Evolutionary conservation across 805 yeast genomes (phyloP).

Genomic region (Cephaloascus fragrans): DNA sequence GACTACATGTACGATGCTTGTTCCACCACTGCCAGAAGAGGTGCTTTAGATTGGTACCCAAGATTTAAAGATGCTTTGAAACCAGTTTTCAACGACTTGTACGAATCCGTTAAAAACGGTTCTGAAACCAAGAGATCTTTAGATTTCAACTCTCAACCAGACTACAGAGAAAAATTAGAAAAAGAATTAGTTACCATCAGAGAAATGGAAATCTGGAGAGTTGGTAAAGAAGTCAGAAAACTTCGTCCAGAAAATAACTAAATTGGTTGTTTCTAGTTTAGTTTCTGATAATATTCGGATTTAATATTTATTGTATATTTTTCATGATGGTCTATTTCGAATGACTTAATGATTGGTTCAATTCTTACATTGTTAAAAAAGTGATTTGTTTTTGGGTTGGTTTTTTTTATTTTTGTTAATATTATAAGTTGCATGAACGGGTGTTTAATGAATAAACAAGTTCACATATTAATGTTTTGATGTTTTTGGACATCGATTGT

Average conservation of each 20-base stretch:
- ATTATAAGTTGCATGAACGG: constrained; percentile 16
- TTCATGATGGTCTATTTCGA: constrained; percentile 22
- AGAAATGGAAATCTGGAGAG: constrained; percentile 98
- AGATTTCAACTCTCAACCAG: constrained; percentile 96
- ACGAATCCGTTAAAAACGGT: constrained; percentile 93
- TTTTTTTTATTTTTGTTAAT: constrained; percentile 8
- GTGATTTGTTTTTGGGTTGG: constrained; percentile 10
- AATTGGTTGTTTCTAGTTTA: constrained; percentile 7
- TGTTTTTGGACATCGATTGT: no score
- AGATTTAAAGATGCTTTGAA: constrained; percentile 96
- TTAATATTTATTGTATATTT: constrained; percentile 6
- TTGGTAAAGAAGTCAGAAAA: constrained; percentile 99
- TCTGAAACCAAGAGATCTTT: constrained; percentile 96
- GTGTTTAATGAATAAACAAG: constrained; percentile 31
- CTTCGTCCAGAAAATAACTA: constrained; percentile 98
- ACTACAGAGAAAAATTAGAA: constrained; percentile 95
- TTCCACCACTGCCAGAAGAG: constrained; percentile 99
- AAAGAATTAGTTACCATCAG: constrained; percentile 88
- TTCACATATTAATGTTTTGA: constrained; percentile 4
- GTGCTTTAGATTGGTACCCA: constrained; percentile 99
- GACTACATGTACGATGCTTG: constrained; percentile 99
- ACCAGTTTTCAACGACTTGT: constrained; percentile 95
- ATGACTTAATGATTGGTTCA: constrained; percentile 21
- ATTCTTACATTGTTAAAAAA: constrained; percentile 10
- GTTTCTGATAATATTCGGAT: constrained; percentile 2